Base-by-base conservation (phyloP, 176 grass and related monocot genomes). In the Tillandsia leiboldiana region DNA sequence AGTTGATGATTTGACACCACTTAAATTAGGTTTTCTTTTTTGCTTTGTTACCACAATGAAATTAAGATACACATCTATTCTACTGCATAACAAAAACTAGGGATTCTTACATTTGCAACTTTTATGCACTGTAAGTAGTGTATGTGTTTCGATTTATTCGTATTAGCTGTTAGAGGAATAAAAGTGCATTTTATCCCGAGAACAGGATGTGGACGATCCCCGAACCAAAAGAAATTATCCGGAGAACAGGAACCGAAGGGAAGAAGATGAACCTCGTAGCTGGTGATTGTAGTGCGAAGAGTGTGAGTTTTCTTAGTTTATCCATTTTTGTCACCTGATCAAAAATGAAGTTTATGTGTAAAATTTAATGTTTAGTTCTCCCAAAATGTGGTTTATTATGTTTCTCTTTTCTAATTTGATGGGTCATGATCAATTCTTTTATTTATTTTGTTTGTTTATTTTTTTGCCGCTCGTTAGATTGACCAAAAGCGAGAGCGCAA, bases 191-290 rank as follows among this genome's bases (percentile, higher is more conserved):
- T 68, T 62, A 63, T 71, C n/a, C 26, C 24, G 51, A 53, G 67
- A 63, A 53, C 81, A 96, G 92, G 73, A 91, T 91, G 78, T 96
- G 86, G 92, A 86, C 70, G 24, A 58, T 91, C 51, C 92, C 92
- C 0, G 92, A 88, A 58, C 68, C 83, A 53, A 83, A 53, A 15
- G 83, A 91, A 12, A 63, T 82, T 18, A 72, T 76, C 12, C 76
- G 48, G 53, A 79, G 80, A 78, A 87, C 83, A 67, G 64, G 42
- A 20, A 82, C 27, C 63, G 73, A 69, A 66, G 74, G 49, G 57
- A 50, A 71, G 62, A 56, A 65, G 12, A 8, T 73, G n/a, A 62
- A 83, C 13, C 56, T 73, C 27, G 2, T 68, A 11, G 59, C 75
- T 12, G 81, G 66, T 68, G 78, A 80, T 71, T 91, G 86, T 76